Evolutionary conservation across 1,139 yeast species (phyloP).

Genomic region (Blastobotrys arbuscula): DNA sequence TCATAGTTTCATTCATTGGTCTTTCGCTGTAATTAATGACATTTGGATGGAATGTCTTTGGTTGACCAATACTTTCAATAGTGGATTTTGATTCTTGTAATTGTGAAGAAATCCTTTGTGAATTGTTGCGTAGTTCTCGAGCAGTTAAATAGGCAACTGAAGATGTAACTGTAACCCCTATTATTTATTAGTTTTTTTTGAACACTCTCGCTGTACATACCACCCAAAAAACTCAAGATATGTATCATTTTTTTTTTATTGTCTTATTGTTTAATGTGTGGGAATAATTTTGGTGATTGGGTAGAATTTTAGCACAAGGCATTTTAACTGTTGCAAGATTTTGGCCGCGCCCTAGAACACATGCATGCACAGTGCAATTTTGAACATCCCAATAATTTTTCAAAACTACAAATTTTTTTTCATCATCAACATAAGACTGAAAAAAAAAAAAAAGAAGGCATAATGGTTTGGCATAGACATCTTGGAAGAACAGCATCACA

Average conservation of each 20-base stretch:
- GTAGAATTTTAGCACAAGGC: too few species aligned
- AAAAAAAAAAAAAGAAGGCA: background rate
- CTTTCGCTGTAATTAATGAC: slow-evolving; percentile 41
- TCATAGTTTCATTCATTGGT: slow-evolving; percentile 54
- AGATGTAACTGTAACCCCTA: slow-evolving; percentile 61
- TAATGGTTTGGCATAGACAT: slow-evolving; percentile 24
- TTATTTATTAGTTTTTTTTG: background rate
- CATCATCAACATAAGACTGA: too few species aligned
- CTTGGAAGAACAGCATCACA: slow-evolving; percentile 42
- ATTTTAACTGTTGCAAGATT: too few species aligned
- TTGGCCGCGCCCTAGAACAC: slow-evolving; percentile 1
- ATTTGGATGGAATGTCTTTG: slow-evolving; percentile 28
- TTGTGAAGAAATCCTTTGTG: slow-evolving; percentile 43
- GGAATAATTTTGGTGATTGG: background rate
- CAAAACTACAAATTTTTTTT: background rate
- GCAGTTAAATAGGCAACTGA: slow-evolving; percentile 62
- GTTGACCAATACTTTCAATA: slow-evolving; percentile 39
- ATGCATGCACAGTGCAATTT: too few species aligned
- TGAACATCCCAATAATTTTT: background rate
- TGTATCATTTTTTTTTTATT: slow-evolving; percentile 51
- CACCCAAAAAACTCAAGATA: slow-evolving; percentile 63
- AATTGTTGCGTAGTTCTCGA: slow-evolving; percentile 49
- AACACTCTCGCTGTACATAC: slow-evolving; percentile 26
- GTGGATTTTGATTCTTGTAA: slow-evolving; percentile 46
- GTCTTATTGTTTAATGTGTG: background rate